A percentile compares a stretch with the other conserved stretches of the same genome.
phyloP scores from a whole-genome alignment of 2,329 filamentous ascomycete genomes.

The Fusarium equiseti region DNA sequence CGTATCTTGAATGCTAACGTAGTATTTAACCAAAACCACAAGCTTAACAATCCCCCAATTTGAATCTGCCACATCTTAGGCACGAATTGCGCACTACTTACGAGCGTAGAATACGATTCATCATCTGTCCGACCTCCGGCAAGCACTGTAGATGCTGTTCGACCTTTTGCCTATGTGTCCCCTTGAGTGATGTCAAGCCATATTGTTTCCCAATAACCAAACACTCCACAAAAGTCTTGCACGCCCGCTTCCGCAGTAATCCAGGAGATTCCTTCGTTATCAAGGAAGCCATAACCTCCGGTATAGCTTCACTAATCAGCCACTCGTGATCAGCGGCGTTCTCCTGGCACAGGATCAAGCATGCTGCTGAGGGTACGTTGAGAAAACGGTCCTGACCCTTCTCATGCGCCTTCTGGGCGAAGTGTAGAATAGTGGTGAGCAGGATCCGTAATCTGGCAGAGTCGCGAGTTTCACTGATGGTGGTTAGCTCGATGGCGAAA shows the following conservation, averaged over 20 bases:
- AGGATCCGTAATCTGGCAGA: neutral
- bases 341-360: neutral
- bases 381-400: neutral
- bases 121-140: neutral
- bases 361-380: neutral
- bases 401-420: neutral
- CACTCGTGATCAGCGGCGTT: neutral
- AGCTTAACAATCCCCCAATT: neutral
- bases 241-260: neutral
- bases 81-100: neutral
- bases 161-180: neutral
- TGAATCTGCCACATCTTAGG: neutral
- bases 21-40: neutral
- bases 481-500: neutral
- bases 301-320: neutral
- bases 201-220: constrained; percentile 4
- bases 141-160: neutral
- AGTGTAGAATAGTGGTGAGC: neutral
- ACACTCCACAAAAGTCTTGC: constrained; percentile 3
- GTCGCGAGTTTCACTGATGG: neutral
- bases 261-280: neutral
- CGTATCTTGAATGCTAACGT: neutral
- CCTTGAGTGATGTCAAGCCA: neutral
- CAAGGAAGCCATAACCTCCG: neutral
- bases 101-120: neutral